These are phyloP conservation scores for Colletotrichum trifolii DNA, from an alignment of 2,329 filamentous ascomycete genomes.

Conservation along the genomic window DNA sequence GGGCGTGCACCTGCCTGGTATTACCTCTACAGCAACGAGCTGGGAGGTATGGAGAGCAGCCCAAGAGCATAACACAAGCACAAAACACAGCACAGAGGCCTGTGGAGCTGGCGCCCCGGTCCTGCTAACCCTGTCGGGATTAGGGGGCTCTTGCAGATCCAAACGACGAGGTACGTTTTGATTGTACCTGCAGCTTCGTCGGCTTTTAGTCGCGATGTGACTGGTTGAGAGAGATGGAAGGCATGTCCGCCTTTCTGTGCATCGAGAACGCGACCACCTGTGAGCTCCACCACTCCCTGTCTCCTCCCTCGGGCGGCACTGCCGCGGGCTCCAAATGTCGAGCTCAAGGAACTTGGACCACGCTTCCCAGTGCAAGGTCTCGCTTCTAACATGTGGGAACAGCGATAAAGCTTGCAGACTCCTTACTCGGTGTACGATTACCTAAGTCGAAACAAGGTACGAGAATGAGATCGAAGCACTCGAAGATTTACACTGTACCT, in stretches of 20 bases:
- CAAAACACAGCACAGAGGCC: too few relatives aligned
- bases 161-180: slow-evolving; percentile 12
- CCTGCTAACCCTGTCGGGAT: slow-evolving; percentile 22
- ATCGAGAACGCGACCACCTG: slow-evolving; percentile 27
- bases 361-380: neutral
- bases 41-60: slow-evolving; percentile 10
- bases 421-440: neutral
- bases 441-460: neutral
- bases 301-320: slow-evolving; percentile 22
- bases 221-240: neutral
- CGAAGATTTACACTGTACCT: too few relatives aligned
- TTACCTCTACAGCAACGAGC: slow-evolving; percentile 22
- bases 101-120: slow-evolving; percentile 15
- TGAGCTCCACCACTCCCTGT: slow-evolving; percentile 7
- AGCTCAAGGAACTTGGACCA: slow-evolving; percentile 30
- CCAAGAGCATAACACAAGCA: too few relatives aligned
- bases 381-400: slow-evolving; percentile 20
- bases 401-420: neutral
- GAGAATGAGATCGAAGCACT: too few relatives aligned
- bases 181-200: slow-evolving; percentile 35
- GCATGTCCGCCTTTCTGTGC: slow-evolving; percentile 1
- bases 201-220: slow-evolving; percentile 28
- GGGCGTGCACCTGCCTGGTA: too few relatives aligned
- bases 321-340: slow-evolving; percentile 21
- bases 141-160: neutral